These are phyloP conservation scores for Kluyveromyces nonfermentans DNA, from an alignment of 805 yeast genomes.

Conservation along the genomic window DNA sequence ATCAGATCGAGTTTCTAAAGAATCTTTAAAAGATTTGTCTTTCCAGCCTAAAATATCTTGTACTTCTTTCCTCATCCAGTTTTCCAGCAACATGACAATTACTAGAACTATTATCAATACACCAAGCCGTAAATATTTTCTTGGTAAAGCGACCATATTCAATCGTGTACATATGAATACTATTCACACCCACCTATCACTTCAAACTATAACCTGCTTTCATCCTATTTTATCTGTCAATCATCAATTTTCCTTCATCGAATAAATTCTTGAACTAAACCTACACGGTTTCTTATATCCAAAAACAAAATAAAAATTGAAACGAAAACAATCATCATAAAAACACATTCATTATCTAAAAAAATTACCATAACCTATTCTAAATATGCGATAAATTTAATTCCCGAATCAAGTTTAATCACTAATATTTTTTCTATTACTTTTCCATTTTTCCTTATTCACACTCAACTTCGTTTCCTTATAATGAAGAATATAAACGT, in stretches of 20 bases:
- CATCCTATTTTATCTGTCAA: background rate
- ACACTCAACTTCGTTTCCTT: too few relatives aligned
- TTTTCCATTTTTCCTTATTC: too few relatives aligned
- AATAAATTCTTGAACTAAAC: too few relatives aligned
- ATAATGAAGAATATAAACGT: background rate
- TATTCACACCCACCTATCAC: background rate
- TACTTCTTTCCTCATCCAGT: background rate
- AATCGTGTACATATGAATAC: background rate
- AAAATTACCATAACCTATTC: too few relatives aligned
- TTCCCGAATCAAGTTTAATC: too few relatives aligned
- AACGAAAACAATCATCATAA: too few relatives aligned
- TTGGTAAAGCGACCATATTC: constrained; percentile 3
- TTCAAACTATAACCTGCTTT: background rate
- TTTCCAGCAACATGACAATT: background rate
- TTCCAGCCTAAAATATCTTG: background rate
- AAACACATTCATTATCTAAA: too few relatives aligned
- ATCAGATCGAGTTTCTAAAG: background rate
- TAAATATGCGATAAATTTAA: too few relatives aligned
- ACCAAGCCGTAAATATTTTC: constrained; percentile 2
- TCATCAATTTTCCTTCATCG: too few relatives aligned
- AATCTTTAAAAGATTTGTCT: background rate
- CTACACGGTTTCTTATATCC: too few relatives aligned
- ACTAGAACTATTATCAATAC: background rate
- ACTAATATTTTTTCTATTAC: too few relatives aligned
- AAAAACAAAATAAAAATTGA: too few relatives aligned